Base-by-base conservation (phyloP, 345 rosid species). In the Citrus inodora region DNA sequence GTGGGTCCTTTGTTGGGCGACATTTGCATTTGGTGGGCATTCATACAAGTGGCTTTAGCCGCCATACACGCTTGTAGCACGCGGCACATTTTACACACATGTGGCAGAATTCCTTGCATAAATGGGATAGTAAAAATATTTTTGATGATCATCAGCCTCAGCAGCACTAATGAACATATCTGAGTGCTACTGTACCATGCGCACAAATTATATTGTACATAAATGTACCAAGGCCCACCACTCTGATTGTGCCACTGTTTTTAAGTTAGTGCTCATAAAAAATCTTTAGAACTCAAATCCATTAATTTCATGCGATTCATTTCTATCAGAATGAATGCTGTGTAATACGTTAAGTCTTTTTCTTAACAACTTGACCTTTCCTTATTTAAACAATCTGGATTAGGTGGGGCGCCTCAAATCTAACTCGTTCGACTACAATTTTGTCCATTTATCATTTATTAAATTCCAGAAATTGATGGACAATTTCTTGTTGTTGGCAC, bases 101-200 rank as follows among this genome's bases (percentile, higher is more conserved):
- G 83, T 82, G 83, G 30, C 83, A 67, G 76, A 64, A 63, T 58
- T 60, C 28, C 71, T 55, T 59, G 67, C 33, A 24, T 24, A 51
- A 24, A 62, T 48, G 28, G 48, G 64, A n/a, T 73, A 33, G 59
- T 51, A 30, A 46, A 46, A 46, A 46, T 46, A 46, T 46, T 46
- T 46, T 46, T 46, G 51, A 42, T 11, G 51, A 46, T 46, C 51
- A 46, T 46, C 51, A 46, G 51, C 51, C 51, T 46, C 17, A 13
- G 51, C 51, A 46, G 51, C 51, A 46, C 87, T 82, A 62, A 74
- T 79, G 79, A 70, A 83, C 78, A 63, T 67, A 32, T 71, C 80
- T 77, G 86, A 88, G 94, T 93, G 94, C 89, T 80, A 92, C 96
- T 89, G 94, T 93, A 84, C 84, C 98, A 93, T 87, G 98, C 91